Conservation (phyloP, 257 asterid species). For the Knoxia roxburghii region DNA sequence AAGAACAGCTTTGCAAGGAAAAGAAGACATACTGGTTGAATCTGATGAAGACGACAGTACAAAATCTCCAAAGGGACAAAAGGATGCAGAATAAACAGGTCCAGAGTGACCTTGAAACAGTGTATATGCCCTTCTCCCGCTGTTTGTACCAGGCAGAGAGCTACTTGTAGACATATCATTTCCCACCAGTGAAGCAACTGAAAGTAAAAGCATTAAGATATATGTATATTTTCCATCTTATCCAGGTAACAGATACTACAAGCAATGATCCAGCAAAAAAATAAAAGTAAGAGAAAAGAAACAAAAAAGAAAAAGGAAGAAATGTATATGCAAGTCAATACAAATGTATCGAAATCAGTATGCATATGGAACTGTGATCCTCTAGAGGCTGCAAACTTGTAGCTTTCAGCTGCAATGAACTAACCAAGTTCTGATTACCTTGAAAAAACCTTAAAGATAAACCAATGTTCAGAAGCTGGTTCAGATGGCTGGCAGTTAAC, state of each 20-base stretch:
- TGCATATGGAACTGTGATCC: too few species aligned
- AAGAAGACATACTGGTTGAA: conserved; percentile 61
- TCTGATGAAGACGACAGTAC: conserved; percentile 93
- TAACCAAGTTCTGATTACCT: too few species aligned
- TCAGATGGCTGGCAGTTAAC: not conserved
- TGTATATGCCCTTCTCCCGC: conserved; percentile 62
- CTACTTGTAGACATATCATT: conserved; percentile 47
- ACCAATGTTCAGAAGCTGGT: not conserved
- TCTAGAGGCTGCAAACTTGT: too few species aligned
- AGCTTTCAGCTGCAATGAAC: too few species aligned
- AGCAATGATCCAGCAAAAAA: not conserved
- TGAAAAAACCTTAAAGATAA: too few species aligned
- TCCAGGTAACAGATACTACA: too few species aligned
- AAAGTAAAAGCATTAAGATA: conserved; percentile 31
- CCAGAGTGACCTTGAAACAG: conserved; percentile 91
- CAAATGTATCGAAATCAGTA: too few species aligned
- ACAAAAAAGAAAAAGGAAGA: too few species aligned
- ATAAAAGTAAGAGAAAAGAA: too few species aligned
- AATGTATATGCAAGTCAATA: not conserved
- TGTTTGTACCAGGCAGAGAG: conserved; percentile 36
- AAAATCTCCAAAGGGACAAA: conserved; percentile 89
- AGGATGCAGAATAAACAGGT: conserved; percentile 84
- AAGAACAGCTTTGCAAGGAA: conserved; percentile 24
- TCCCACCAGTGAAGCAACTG: conserved; percentile 74
- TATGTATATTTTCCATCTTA: conserved; percentile 7